A percentile compares a stretch with the other conserved stretches of the same genome.
phyloP scores from a whole-genome alignment of 805 yeast genomes.

The Barnettozyma californica region DNA sequence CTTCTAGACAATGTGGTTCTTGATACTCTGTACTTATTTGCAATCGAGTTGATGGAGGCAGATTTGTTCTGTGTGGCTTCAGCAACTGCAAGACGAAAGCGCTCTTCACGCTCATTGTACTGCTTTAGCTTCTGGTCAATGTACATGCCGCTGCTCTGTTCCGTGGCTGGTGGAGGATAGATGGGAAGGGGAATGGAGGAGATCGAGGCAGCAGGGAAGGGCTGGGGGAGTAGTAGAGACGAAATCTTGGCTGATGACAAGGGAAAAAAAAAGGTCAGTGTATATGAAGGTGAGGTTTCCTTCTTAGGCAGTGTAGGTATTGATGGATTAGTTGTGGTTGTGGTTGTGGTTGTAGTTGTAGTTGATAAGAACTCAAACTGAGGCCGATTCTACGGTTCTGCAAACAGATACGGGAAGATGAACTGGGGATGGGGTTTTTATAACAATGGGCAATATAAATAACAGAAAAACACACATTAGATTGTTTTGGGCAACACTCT shows the following conservation, averaged over 20 bases:
- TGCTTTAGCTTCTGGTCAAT: constrained; percentile 26
- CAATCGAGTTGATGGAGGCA: constrained; percentile 26
- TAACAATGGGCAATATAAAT: neutral
- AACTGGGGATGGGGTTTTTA: neutral
- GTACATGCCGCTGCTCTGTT: constrained; percentile 11
- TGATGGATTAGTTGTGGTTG: neutral
- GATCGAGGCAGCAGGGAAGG: neutral
- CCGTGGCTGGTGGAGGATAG: neutral
- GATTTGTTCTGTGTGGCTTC: constrained; percentile 24
- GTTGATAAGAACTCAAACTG: neutral
- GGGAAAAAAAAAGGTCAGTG: neutral
- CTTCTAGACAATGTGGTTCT: constrained; percentile 26
- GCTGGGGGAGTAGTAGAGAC: constrained; percentile 6
- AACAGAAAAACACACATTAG: neutral
- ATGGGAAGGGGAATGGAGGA: neutral
- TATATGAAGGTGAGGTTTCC: neutral
- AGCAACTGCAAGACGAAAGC: constrained; percentile 24
- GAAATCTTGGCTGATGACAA: constrained; percentile 2
- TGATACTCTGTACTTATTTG: constrained; percentile 24
- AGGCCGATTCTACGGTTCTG: neutral
- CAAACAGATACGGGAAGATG: neutral
- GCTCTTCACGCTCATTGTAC: constrained; percentile 26
- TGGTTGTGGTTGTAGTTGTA: no score
- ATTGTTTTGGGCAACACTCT: neutral
- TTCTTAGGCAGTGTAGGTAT: neutral